These are phyloP conservation scores for Pyrrhoderma lamaoense DNA, from an alignment of 1,284 basidiomycete genomes.

Conservation along the genomic window DNA sequence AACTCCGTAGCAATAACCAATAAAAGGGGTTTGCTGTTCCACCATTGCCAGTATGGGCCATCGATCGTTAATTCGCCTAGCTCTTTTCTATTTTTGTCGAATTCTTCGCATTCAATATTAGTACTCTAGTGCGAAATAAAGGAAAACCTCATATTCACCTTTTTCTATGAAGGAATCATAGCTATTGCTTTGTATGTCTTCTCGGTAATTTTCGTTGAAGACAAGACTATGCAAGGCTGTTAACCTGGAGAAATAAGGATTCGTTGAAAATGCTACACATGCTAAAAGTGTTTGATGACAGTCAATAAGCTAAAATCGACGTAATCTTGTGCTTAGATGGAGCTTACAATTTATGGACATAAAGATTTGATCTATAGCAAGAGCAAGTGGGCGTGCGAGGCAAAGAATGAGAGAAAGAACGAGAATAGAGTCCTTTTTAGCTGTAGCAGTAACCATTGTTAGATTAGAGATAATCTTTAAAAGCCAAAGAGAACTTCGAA, in stretches of 20 bases:
- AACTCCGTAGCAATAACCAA: background rate
- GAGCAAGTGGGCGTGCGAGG: background rate
- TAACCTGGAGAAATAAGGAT: slow-evolving; percentile 10
- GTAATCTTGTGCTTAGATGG: background rate
- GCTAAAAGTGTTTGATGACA: slow-evolving; percentile 1
- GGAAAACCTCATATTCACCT: slow-evolving; percentile 6
- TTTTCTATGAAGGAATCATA: slow-evolving; percentile 6
- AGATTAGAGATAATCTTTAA: slow-evolving; percentile 4
- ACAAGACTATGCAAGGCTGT: slow-evolving; percentile 2
- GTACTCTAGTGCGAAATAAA: background rate
- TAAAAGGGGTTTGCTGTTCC: background rate
- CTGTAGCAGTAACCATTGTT: background rate
- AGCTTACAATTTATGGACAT: background rate
- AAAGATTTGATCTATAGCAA: background rate
- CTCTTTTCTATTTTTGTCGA: slow-evolving; percentile 2
- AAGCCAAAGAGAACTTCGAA: background rate
- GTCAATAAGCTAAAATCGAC: too few relatives aligned
- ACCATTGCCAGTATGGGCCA: slow-evolving; percentile 2
- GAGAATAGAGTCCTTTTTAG: background rate
- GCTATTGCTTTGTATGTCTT: slow-evolving; percentile 12
- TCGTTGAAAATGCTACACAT: slow-evolving; percentile 5
- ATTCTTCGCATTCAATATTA: background rate
- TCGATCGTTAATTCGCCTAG: background rate
- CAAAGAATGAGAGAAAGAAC: background rate
- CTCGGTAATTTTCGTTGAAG: background rate